phyloP scores from a whole-genome alignment of 805 yeast species.

The Saturnispora diversa region DNA sequence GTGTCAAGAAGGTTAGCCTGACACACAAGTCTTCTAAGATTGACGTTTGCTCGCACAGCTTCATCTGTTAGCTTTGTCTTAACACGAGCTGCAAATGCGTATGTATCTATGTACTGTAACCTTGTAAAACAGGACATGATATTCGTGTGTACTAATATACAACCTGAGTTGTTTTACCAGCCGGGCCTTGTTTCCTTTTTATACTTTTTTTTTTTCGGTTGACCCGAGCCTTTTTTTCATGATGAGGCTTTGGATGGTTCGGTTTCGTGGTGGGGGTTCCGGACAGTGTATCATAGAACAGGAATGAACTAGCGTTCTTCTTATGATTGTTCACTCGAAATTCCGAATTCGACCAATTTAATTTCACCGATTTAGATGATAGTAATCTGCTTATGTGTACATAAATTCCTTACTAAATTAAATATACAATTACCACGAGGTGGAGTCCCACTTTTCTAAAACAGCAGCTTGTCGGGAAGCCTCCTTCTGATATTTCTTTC shows the following conservation, averaged over 20 bases:
- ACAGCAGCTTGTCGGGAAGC: slow-evolving; percentile 49
- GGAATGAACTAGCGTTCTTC: too few relatives aligned
- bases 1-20: slow-evolving; percentile 67
- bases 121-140: slow-evolving; percentile 8
- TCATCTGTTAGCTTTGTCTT: slow-evolving; percentile 55
- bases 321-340: too few relatives aligned
- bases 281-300: too few relatives aligned
- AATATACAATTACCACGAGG: slow-evolving; percentile 36
- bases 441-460: slow-evolving; percentile 56
- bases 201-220: too few relatives aligned
- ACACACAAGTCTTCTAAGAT: slow-evolving; percentile 50
- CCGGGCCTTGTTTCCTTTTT: not conserved
- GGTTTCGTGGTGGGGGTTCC: too few relatives aligned
- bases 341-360: too few relatives aligned
- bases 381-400: too few relatives aligned
- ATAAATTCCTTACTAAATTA: too few relatives aligned
- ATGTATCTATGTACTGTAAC: slow-evolving; percentile 37
- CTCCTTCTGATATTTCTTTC: slow-evolving; percentile 79
- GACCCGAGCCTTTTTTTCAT: too few relatives aligned
- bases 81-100: slow-evolving; percentile 56
- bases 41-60: slow-evolving; percentile 49
- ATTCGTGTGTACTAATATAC: not conserved
- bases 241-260: too few relatives aligned
- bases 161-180: not conserved
- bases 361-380: too few relatives aligned